Evolutionary conservation across 768 basidiomycete genomes (phyloP).

Genomic region (Mycena galopus): DNA sequence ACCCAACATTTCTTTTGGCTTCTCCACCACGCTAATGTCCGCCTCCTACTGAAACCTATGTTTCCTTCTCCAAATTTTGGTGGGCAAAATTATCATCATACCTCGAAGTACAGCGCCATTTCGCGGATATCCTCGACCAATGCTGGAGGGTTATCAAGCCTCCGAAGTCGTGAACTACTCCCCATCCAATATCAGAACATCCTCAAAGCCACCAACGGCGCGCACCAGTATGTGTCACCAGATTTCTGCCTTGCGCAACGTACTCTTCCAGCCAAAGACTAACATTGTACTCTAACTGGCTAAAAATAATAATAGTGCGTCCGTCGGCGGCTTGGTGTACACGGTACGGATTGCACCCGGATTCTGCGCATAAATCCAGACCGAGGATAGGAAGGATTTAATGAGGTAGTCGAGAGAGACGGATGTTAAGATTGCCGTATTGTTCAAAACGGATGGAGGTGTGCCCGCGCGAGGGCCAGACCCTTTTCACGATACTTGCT

Average conservation of each 20-base stretch:
- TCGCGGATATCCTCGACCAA: conserved; percentile 27
- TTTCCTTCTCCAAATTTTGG: no score
- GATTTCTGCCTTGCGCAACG: conserved; percentile 1
- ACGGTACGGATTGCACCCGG: neutral
- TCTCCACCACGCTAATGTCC: no score
- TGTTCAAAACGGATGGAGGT: conserved; percentile 12
- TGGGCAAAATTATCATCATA: conserved; percentile 20
- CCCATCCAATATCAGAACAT: neutral
- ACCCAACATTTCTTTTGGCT: no score
- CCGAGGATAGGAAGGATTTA: conserved; percentile 35
- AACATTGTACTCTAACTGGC: conserved; percentile 15
- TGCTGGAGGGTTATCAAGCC: conserved; percentile 29
- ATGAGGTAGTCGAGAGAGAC: conserved; percentile 44
- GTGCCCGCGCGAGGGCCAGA: conserved; percentile 27
- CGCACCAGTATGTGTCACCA: conserved; percentile 12
- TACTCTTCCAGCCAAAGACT: conserved; percentile 11
- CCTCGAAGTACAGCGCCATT: conserved; percentile 8
- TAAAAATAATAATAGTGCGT: conserved; percentile 21
- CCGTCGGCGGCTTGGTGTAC: neutral
- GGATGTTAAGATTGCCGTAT: conserved; percentile 35
- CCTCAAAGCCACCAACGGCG: neutral
- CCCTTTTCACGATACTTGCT: conserved; percentile 30
- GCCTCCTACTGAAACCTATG: no score
- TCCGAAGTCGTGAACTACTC: conserved; percentile 23
- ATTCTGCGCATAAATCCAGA: conserved; percentile 33